phyloP scores from a whole-genome alignment of 139 green algal species.

The Micractinium sp. region DNA sequence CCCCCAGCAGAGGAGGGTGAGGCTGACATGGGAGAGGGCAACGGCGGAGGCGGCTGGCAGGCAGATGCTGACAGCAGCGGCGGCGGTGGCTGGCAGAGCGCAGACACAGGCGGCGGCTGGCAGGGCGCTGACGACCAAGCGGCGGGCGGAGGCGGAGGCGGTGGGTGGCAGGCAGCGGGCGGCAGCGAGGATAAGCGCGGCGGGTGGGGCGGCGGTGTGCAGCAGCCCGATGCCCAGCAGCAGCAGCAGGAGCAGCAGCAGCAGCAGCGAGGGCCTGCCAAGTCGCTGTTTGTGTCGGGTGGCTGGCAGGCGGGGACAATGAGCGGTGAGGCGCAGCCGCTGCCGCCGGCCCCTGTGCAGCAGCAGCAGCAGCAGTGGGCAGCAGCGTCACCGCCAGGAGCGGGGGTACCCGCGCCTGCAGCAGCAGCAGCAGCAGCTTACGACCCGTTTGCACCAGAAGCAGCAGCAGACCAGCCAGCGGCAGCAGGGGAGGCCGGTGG shows the following conservation, averaged over 20 bases:
- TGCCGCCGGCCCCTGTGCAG: neutral
- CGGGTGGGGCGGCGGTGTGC: neutral
- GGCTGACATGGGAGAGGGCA: neutral
- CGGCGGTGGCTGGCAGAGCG: neutral
- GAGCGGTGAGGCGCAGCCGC: neutral
- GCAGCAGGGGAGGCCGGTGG: neutral
- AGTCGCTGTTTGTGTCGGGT: slow-evolving; percentile 19
- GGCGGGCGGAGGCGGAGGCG: neutral
- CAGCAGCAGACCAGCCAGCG: neutral
- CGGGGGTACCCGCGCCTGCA: neutral
- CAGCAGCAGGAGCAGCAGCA: slow-evolving; percentile 6
- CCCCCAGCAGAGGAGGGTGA: neutral
- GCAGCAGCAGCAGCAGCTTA: neutral
- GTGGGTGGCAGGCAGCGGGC: neutral
- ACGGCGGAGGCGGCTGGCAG: slow-evolving; percentile 12
- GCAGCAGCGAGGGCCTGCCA: neutral
- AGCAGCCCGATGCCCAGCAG: neutral
- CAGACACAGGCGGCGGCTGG: neutral
- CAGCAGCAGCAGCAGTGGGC: slow-evolving; percentile 19
- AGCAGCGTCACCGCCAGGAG: neutral
- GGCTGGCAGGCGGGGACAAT: slow-evolving; percentile 26
- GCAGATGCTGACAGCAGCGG: neutral
- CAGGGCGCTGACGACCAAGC: neutral
- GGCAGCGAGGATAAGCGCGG: neutral
- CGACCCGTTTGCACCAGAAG: neutral